Evolutionary conservation across 2,329 filamentous ascomycete genomes (phyloP), one percentile per base, ranked within the genome.

Genomic region (Pseudohalonectria lignicola): DNA sequence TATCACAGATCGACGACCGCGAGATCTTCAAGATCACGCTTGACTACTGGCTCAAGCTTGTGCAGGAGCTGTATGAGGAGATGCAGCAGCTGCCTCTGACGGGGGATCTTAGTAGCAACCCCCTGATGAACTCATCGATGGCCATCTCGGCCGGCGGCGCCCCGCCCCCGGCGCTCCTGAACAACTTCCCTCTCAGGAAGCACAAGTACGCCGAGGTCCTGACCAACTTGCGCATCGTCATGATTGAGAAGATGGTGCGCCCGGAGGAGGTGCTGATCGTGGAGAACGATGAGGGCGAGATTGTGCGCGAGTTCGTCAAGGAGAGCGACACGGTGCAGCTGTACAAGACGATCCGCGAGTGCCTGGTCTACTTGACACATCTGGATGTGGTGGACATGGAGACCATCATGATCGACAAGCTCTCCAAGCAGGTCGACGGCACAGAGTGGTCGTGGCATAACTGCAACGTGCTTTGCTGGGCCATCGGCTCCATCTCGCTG

Each of bases 191-290:
- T 11, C 74, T 98, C 32, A 81, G 93, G 44, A 98, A 98, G 68
- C 90, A 98, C 72, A 96, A 95, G 64, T 98, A 96, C 62, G 81
- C 82, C 47, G 87, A 95, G 55, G 83, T 98, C 16, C 67, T 98
- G 36, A 90, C 90, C 9, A 96, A 94, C 58, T 71, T 98, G 41
- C 82, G 92, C 48, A 83, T 90, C 18, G 92, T 98, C 47, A 98
- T 98, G 92, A 96, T 98, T 45, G 92, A 98, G 66, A 95, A 95
- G 71, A 98, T 98, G 92, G 92, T 98, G 23, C 78, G 88, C 31
- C 92, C 92, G 1, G 92, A 98, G 63, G 93, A 98, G 63, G 93
- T 98, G 8, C 62, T 98, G 49, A 93, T 98, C 53, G 92, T 98
- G n/a, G 92, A 98, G 63, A 98, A 98, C 59, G 92, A 98, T 45